Base-by-base conservation (phyloP, 2,329 filamentous ascomycete genomes). In the Colletotrichum sp. region DNA sequence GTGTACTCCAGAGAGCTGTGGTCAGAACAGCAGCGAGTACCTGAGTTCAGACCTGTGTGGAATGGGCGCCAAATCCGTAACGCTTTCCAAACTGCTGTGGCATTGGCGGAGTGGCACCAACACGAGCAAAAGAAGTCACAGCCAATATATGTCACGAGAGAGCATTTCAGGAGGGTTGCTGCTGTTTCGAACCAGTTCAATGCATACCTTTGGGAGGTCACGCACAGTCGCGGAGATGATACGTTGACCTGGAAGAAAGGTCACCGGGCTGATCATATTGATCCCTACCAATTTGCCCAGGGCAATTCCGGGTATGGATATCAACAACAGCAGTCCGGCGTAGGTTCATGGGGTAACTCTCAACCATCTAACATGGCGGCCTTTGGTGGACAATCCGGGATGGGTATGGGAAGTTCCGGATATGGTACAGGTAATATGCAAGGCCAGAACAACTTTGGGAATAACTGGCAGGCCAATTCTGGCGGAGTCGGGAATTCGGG, bases 11-110 rank as follows among this genome's bases (percentile, higher is more conserved):
- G 3, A 3, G 38, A 43, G 16, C 38, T 43, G 1, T 43, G 38
- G 38, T n/a, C 2, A 8, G 18, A n/a, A 18, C 38, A 43, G 6
- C 38, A n/a, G 5, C 8, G 16, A 5, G 5, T 18, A 43, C 5
- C 18, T 5, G 38, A 83, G 8, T 84, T 85, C 79, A 84, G 86
- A 78, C 70, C 70, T 4, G 34, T 80, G 38, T 87, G 85, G 81
- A 86, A 87, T 61, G 85, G 85, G 2, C 79, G 84, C 1, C 82
- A 86, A 75, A 86, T 86, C 68, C 83, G 83, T 21, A 86, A 85
- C 57, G 83, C 83, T 6, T 84, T 86, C 78, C 85, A 86, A 78
- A 86, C 85, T 2, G 85, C 85, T 1, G 80, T 87, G 21, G 84
- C 85, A 5, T 78, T 87, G 31, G 86, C 85, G 7, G 85, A 87